These are phyloP conservation scores for Chalaropsis ovoidea DNA, from an alignment of 2,329 filamentous ascomycete genomes.

Conservation along the genomic window DNA sequence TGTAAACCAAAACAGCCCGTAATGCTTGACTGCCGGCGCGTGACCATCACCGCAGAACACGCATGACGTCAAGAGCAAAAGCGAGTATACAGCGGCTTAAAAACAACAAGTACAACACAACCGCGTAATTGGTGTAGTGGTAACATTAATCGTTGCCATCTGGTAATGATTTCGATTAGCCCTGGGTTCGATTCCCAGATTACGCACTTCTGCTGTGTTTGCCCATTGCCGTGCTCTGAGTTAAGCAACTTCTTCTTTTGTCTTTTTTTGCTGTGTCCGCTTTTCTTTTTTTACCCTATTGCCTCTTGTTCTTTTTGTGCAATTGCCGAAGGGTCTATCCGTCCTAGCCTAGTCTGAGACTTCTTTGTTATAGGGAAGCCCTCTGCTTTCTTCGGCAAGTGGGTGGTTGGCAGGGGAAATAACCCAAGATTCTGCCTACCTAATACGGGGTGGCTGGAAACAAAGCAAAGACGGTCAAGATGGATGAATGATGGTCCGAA, in stretches of 20 bases:
- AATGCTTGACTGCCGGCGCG: too few relatives aligned
- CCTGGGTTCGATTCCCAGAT: constrained; percentile 10
- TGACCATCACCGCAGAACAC: too few relatives aligned
- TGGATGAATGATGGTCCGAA: too few relatives aligned
- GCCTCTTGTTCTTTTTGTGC: too few relatives aligned
- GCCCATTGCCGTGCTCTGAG: too few relatives aligned
- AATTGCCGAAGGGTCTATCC: background rate
- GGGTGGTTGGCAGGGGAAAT: background rate
- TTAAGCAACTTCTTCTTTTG: background rate
- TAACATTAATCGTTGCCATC: constrained; percentile 10
- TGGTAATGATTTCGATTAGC: constrained; percentile 7
- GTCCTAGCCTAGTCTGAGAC: background rate
- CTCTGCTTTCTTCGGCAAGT: background rate
- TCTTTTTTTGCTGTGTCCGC: background rate
- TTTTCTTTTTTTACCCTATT: background rate
- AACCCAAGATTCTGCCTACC: too few relatives aligned
- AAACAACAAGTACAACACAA: background rate
- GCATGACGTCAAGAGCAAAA: background rate
- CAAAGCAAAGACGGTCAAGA: too few relatives aligned
- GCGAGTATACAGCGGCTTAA: background rate
- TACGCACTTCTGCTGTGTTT: background rate
- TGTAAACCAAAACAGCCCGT: too few relatives aligned
- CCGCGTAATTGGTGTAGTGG: constrained; percentile 9
- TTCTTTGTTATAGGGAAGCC: background rate
- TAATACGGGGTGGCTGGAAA: too few relatives aligned